Percentiles rank a stretch among this genome's conserved stretches.
Evolutionary conservation across 1,139 yeast species (phyloP).

Genomic region (Suhomyces maxii): DNA sequence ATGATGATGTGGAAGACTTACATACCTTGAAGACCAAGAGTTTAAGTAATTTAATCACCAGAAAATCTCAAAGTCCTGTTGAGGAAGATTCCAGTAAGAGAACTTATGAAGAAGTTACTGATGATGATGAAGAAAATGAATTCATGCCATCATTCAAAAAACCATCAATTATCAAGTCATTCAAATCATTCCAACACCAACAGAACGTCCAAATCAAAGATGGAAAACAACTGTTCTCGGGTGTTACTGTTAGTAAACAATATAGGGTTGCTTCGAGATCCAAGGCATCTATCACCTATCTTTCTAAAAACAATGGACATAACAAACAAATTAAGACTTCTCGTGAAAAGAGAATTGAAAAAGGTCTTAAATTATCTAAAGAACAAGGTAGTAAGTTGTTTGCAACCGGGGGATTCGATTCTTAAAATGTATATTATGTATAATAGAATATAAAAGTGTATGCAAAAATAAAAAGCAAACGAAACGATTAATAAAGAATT

Average conservation of each 20-base stretch:
- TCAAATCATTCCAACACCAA: slow-evolving; percentile 39
- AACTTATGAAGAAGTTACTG: slow-evolving; percentile 10
- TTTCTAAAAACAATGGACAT: slow-evolving; percentile 37
- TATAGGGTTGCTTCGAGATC: slow-evolving; percentile 59
- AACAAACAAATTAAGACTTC: slow-evolving; percentile 25
- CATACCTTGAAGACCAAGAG: slow-evolving; percentile 49
- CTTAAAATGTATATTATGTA: slow-evolving; percentile 7
- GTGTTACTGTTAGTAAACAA: slow-evolving; percentile 57
- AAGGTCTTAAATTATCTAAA: slow-evolving; percentile 24
- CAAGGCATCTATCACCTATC: slow-evolving; percentile 58
- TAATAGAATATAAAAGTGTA: slow-evolving; percentile 1
- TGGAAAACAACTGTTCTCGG: slow-evolving; percentile 43
- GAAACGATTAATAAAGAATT: no score
- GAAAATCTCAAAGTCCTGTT: slow-evolving; percentile 20
- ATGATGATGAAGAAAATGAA: slow-evolving; percentile 36
- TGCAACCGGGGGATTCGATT: slow-evolving; percentile 24
- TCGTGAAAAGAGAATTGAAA: slow-evolving; percentile 32
- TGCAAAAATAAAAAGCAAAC: slow-evolving; percentile 5
- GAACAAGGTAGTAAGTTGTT: slow-evolving; percentile 18
- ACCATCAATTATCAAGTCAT: slow-evolving; percentile 52
- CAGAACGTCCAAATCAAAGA: slow-evolving; percentile 38
- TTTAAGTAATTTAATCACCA: slow-evolving; percentile 32
- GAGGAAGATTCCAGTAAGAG: slow-evolving; percentile 13
- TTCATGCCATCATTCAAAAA: slow-evolving; percentile 41
- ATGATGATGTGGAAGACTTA: slow-evolving; percentile 46